These are phyloP conservation scores for Bidens hawaiensis DNA, from an alignment of 140 eudicot species.

Conservation along the genomic window DNA sequence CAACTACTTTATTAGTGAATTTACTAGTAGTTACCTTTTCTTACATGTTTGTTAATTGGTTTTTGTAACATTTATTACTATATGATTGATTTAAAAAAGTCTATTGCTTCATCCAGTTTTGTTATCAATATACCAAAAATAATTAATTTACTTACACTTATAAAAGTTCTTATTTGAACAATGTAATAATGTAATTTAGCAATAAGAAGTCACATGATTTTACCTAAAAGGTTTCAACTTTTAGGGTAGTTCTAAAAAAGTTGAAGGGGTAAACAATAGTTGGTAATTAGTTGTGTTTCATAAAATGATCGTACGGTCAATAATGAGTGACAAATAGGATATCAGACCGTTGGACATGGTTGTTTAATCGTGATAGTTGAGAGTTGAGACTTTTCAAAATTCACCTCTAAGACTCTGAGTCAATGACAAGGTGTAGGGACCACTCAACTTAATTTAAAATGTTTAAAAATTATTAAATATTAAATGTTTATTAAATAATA, in stretches of 20 bases:
- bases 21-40: no score
- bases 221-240: background rate
- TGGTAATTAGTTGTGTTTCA: background rate
- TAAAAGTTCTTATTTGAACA: background rate
- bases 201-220: background rate
- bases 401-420: background rate
- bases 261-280: slow-evolving; percentile 9
- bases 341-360: slow-evolving; percentile 57
- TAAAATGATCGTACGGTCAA: slow-evolving; percentile 36
- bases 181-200: background rate
- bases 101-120: no score
- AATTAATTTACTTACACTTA: background rate
- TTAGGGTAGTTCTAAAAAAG: background rate
- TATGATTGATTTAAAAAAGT: no score
- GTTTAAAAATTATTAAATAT: no score
- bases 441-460: background rate
- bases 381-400: slow-evolving; percentile 16
- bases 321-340: slow-evolving; percentile 14
- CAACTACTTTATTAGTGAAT: no score
- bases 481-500: no score
- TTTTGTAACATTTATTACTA: no score
- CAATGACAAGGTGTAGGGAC: background rate
- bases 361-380: slow-evolving; percentile 31
- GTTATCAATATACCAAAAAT: no score
- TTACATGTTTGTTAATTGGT: no score